Evolutionary conservation across 768 basidiomycete species (phyloP), one percentile per base, ranked within the genome.

Genomic region (Mycena vulgaris): DNA sequence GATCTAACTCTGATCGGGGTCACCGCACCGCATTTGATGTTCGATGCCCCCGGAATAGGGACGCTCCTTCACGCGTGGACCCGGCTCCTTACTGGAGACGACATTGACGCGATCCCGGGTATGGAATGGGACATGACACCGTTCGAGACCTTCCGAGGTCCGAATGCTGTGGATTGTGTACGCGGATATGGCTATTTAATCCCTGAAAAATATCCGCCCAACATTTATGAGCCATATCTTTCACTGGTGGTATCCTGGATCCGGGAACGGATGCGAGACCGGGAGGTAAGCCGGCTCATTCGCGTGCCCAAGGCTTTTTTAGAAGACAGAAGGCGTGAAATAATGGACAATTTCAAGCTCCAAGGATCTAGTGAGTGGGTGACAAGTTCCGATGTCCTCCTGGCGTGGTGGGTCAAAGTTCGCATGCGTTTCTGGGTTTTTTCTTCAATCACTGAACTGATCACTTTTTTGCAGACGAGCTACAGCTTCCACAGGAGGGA

Each of bases 321-420:
- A 25, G 53, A 37, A 4, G 68, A 56, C 0, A 9, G 8, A 16
- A 69, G 57, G 42, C 61, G 33, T 1, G 21, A 45, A 42, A 64
- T 64, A 5, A 69, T 60, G 68, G 68, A 63, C 1, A 47, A 69
- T 35, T 21, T 69, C 5, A 59, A 64, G 57, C 14, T 16, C 1
- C 19, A 63, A 28, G 63, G 56, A 21, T 64, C 62, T 39, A 59
- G 27, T 23, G 68, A 69, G 57, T 69, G 28, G 19, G 68, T 64
- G 1, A 45, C 55, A 5, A 70, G 69, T 37, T 53, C 57, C 11
- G 69, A 70, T 28, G 58, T 70, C 25, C 63, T 70, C 17, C 27
- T 35, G 21, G 69, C 64, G 21, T 71, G 69, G 69, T 66, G 63
- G 69, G 17, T 66, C 39, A 66, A 71, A 60, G 69, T 71, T 51